These are phyloP conservation scores for Penicillium turbatum DNA, from an alignment of 495 filamentous ascomycete genomes.

Conservation along the genomic window DNA sequence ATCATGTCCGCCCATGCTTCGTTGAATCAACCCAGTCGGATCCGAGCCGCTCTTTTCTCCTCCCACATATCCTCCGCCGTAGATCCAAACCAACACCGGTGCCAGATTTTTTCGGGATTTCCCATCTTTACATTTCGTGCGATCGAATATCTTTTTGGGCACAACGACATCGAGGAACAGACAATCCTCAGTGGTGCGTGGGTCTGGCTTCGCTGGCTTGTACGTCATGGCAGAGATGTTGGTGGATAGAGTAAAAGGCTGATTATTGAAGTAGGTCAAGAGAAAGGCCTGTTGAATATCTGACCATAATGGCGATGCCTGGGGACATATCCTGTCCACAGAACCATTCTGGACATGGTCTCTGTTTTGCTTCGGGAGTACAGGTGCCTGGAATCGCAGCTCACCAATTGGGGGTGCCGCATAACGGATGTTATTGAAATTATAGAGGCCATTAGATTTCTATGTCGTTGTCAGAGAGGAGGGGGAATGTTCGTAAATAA, in stretches of 20 bases:
- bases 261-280: background rate
- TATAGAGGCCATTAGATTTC: slow-evolving; percentile 40
- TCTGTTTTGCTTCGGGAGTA: slow-evolving; percentile 34
- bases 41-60: slow-evolving; percentile 48
- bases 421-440: slow-evolving; percentile 59
- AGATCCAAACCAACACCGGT: slow-evolving; percentile 58
- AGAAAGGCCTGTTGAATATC: background rate
- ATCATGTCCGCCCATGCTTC: slow-evolving; percentile 33
- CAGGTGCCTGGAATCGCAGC: slow-evolving; percentile 48
- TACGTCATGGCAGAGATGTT: slow-evolving; percentile 30
- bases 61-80: slow-evolving; percentile 54
- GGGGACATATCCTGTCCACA: slow-evolving; percentile 47
- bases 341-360: slow-evolving; percentile 41
- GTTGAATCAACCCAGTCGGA: slow-evolving; percentile 45
- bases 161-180: slow-evolving; percentile 53
- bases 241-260: slow-evolving; percentile 28
- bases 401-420: slow-evolving; percentile 52
- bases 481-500: background rate
- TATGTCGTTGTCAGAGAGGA: slow-evolving; percentile 10
- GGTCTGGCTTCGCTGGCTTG: slow-evolving; percentile 31
- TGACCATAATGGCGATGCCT: slow-evolving; percentile 40
- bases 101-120: slow-evolving; percentile 23
- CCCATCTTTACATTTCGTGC: slow-evolving; percentile 15
- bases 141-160: slow-evolving; percentile 41
- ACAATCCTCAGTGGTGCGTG: slow-evolving; percentile 53